These are phyloP conservation scores for Xerocomellus amylosporus DNA, from an alignment of 768 basidiomycete species.

Conservation along the genomic window DNA sequence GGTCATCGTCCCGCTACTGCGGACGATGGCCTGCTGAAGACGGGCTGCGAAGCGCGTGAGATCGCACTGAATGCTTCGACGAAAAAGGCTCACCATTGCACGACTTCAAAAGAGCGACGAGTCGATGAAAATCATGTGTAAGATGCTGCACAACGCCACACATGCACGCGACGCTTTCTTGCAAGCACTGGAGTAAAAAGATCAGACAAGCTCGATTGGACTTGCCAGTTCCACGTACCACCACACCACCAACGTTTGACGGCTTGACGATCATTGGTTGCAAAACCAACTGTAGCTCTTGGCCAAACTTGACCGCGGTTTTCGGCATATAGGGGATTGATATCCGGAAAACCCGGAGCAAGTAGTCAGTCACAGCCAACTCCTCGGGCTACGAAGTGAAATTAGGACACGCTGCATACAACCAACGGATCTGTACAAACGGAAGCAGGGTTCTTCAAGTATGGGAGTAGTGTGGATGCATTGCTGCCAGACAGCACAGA, in stretches of 20 bases:
- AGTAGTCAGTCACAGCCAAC: constrained; percentile 75
- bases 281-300: constrained; percentile 75
- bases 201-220: not conserved
- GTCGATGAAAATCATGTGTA: constrained; percentile 78
- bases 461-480: constrained; percentile 84
- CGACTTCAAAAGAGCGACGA: constrained; percentile 79
- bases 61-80: not conserved
- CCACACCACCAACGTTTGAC: constrained; percentile 59
- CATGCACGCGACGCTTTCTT: constrained; percentile 91
- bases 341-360: constrained; percentile 84
- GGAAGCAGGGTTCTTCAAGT: constrained; percentile 78
- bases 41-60: constrained; percentile 45
- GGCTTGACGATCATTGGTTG: constrained; percentile 94
- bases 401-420: constrained; percentile 2
- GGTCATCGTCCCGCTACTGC: constrained; percentile 39
- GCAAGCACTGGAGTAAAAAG: constrained; percentile 56
- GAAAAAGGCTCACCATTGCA: constrained; percentile 59
- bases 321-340: constrained; percentile 88
- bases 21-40: constrained; percentile 54
- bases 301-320: constrained; percentile 84
- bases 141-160: constrained; percentile 81
- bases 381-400: constrained; percentile 64
- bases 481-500: constrained; percentile 78
- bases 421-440: constrained; percentile 42
- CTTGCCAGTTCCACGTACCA: constrained; percentile 41